These are phyloP conservation scores for Populus tomentosa DNA, from an alignment of 441 rosid species.

Conservation along the genomic window DNA sequence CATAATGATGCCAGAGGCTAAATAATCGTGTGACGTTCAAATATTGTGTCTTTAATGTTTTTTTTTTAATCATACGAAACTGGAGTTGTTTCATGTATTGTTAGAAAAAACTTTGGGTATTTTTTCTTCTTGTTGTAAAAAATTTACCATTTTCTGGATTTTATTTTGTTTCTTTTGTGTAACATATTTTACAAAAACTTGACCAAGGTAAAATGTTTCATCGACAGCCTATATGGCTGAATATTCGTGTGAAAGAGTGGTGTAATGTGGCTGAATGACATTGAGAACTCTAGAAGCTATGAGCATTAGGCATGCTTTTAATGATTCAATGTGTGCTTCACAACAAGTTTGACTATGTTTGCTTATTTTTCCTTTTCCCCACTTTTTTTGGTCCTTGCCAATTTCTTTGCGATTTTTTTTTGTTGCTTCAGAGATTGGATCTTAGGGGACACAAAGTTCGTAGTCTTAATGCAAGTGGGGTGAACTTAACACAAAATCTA, in stretches of 20 bases:
- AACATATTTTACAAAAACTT: not conserved
- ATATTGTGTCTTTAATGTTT: no score
- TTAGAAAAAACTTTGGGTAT: no score
- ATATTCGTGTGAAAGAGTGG: not conserved
- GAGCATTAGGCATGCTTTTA: not conserved
- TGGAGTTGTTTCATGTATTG: no score
- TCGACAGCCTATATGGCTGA: not conserved
- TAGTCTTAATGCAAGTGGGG: slow-evolving; percentile 69
- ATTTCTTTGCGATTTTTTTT: slow-evolving; percentile 15
- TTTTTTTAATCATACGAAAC: no score
- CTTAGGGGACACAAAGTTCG: slow-evolving; percentile 95
- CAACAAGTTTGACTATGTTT: not conserved
- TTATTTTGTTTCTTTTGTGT: not conserved
- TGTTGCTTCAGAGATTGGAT: slow-evolving; percentile 76
- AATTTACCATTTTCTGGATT: no score
- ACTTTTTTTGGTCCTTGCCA: slow-evolving; percentile 10
- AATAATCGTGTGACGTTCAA: no score
- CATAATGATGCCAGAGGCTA: no score
- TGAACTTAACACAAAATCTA: slow-evolving; percentile 79
- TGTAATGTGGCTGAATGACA: not conserved
- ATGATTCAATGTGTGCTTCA: not conserved
- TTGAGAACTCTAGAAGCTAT: not conserved
- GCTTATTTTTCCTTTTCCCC: not conserved
- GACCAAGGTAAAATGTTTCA: not conserved
- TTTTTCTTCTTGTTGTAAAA: no score